These are phyloP conservation scores for Candida schatavii DNA, from an alignment of 805 yeast species.

Conservation along the genomic window DNA sequence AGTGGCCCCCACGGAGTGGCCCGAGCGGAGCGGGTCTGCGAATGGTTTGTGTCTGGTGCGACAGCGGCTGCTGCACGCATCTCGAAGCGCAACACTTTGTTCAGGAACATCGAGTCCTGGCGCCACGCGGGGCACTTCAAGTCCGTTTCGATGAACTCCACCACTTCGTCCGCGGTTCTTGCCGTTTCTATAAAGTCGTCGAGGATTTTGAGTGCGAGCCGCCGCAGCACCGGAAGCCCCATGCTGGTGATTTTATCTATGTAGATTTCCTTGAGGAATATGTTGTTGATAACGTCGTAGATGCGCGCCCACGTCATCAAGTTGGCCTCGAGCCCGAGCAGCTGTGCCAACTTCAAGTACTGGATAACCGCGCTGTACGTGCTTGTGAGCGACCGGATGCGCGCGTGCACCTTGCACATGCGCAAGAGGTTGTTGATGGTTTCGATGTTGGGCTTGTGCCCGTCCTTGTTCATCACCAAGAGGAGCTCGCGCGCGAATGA, in stretches of 20 bases:
- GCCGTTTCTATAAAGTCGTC: slow-evolving; percentile 36
- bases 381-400: slow-evolving; percentile 28
- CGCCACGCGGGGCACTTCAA: slow-evolving; percentile 28
- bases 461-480: slow-evolving; percentile 41
- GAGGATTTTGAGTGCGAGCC: slow-evolving; percentile 26
- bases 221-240: slow-evolving; percentile 32
- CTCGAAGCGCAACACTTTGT: slow-evolving; percentile 22
- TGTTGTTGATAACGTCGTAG: slow-evolving; percentile 36
- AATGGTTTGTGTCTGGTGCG: not conserved
- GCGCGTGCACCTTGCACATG: slow-evolving; percentile 28
- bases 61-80: not conserved
- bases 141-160: slow-evolving; percentile 33
- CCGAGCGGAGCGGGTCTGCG: not conserved
- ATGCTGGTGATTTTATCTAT: slow-evolving; percentile 29
- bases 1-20: too few species aligned
- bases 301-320: slow-evolving; percentile 35
- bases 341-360: slow-evolving; percentile 27
- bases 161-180: slow-evolving; percentile 21
- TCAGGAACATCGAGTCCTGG: slow-evolving; percentile 24
- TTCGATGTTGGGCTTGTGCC: slow-evolving; percentile 37
- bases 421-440: slow-evolving; percentile 38
- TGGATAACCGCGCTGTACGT: slow-evolving; percentile 29
- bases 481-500: slow-evolving; percentile 38
- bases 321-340: slow-evolving; percentile 24
- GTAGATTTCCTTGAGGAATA: slow-evolving; percentile 36